Percentiles rank a stretch among this genome's conserved stretches.
These are phyloP conservation scores for Pichia sp. DNA, from an alignment of 1,139 yeast genomes.

Conservation along the genomic window DNA sequence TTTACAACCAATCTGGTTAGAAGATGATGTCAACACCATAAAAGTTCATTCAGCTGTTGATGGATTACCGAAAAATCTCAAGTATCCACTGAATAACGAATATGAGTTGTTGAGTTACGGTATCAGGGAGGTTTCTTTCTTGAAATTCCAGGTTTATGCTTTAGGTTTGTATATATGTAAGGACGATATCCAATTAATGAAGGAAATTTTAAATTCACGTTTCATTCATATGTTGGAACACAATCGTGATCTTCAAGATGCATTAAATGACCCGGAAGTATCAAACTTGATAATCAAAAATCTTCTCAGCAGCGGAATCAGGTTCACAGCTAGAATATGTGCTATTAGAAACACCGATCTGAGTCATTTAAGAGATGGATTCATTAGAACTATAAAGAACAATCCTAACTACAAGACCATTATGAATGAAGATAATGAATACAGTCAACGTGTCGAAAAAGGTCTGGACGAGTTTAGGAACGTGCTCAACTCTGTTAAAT, in stretches of 20 bases:
- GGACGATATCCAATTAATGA: constrained; percentile 42
- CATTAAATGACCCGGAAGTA: constrained; percentile 48
- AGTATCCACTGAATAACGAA: background rate
- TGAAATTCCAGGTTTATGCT: constrained; percentile 81
- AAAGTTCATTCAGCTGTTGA: too few relatives aligned
- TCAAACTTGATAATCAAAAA: constrained; percentile 47
- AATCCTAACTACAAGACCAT: constrained; percentile 35
- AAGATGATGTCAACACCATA: too few relatives aligned
- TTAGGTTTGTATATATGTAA: constrained; percentile 69
- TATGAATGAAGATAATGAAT: constrained; percentile 25
- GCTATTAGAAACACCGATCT: constrained; percentile 87
- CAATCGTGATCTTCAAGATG: constrained; percentile 32
- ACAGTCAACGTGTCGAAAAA: too few relatives aligned
- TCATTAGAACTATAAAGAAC: constrained; percentile 65
- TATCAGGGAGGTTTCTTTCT: constrained; percentile 71
- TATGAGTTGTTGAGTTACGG: constrained; percentile 64
- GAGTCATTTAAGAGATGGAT: constrained; percentile 82
- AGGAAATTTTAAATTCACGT: constrained; percentile 36
- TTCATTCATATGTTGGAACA: constrained; percentile 27
- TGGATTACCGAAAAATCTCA: too few relatives aligned
- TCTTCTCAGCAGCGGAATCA: constrained; percentile 51
- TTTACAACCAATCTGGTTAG: too few relatives aligned
- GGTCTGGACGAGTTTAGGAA: constrained; percentile 52
- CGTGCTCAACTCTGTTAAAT: constrained; percentile 41
- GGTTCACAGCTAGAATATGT: constrained; percentile 63